Evolutionary conservation across 208 protist genomes (phyloP).

Genomic region (Acanthamoeba culbertsoni): DNA sequence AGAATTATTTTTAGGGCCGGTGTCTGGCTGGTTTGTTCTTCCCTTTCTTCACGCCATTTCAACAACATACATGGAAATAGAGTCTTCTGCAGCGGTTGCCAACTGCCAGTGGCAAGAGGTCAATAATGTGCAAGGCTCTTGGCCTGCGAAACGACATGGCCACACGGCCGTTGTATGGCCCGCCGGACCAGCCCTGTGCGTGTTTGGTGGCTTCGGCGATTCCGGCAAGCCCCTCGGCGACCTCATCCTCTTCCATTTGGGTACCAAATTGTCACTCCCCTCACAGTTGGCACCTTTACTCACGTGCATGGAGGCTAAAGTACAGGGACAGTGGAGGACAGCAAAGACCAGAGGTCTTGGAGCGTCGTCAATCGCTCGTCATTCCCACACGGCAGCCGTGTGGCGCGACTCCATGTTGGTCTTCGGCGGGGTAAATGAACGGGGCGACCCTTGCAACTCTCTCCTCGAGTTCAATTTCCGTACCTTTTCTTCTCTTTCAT

Average conservation of each 20-base stretch:
- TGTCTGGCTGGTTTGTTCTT: too few species aligned
- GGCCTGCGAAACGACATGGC: neutral
- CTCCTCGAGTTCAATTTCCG: neutral
- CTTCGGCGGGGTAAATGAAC: neutral
- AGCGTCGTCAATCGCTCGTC: neutral
- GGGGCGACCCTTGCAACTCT: neutral
- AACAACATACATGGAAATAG: too few species aligned
- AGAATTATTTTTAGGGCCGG: too few species aligned
- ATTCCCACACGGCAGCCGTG: neutral
- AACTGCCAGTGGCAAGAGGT: neutral
- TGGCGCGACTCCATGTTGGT: conserved; percentile 38
- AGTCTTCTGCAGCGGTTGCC: too few species aligned
- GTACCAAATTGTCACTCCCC: neutral
- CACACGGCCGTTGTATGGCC: neutral
- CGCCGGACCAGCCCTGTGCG: neutral
- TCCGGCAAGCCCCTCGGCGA: neutral
- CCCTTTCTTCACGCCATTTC: too few species aligned
- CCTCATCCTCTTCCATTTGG: neutral
- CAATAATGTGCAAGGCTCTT: neutral
- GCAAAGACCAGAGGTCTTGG: neutral
- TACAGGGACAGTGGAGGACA: neutral
- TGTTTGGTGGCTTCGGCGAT: neutral
- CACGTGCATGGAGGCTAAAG: neutral
- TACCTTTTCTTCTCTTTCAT: neutral
- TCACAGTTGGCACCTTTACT: neutral